These are phyloP conservation scores for Aspergillus spinulosporus DNA, from an alignment of 2,329 filamentous ascomycete species.

Conservation along the genomic window DNA sequence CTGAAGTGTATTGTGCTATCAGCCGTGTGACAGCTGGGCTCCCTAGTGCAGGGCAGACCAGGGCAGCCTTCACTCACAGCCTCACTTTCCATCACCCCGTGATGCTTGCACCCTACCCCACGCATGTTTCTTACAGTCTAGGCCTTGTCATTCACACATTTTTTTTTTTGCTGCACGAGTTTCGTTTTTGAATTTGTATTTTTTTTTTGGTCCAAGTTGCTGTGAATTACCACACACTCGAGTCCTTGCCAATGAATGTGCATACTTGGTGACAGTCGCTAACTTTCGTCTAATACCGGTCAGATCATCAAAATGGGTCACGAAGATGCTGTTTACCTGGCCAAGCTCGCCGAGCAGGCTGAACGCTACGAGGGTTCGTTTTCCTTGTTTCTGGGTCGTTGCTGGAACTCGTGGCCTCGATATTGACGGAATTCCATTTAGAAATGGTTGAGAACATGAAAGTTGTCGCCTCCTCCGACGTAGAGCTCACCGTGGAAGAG, in stretches of 20 bases:
- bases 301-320: constrained; percentile 79
- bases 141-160: background rate
- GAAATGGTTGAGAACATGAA: constrained; percentile 99
- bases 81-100: constrained; percentile 22
- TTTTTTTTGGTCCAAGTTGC: constrained; percentile 4
- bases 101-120: constrained; percentile 23
- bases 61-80: constrained; percentile 22
- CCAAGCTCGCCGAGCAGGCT: constrained; percentile 99
- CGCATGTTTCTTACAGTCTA: constrained; percentile 16
- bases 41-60: constrained; percentile 14
- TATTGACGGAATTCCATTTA: constrained; percentile 45
- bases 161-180: constrained; percentile 2
- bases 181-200: background rate
- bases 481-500: constrained; percentile 86
- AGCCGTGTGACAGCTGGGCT: constrained; percentile 10
- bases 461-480: constrained; percentile 85
- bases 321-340: constrained; percentile 98
- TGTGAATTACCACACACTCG: constrained; percentile 3
- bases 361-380: constrained; percentile 97
- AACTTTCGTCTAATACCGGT: constrained; percentile 10
- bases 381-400: background rate
- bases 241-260: background rate
- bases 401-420: constrained; percentile 4
- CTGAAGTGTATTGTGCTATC: constrained; percentile 10
- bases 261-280: background rate